Evolutionary conservation across 495 filamentous ascomycete species (phyloP).

Genomic region (Penicillium riverlandense): DNA sequence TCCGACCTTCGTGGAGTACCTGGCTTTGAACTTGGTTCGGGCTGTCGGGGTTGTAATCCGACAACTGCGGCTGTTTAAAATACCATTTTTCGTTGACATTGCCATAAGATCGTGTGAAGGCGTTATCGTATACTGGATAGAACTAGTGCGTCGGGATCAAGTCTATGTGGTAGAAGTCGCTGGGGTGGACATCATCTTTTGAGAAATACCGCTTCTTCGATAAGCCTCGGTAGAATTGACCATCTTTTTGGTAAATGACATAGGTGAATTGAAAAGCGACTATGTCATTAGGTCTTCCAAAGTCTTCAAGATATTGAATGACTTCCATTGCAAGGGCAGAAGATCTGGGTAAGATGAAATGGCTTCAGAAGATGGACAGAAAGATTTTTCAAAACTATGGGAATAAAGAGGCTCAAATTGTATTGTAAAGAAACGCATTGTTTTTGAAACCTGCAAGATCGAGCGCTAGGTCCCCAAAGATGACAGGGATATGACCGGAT

Average conservation of each 20-base stretch:
- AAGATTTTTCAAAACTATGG: too few species aligned
- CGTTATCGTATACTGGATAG: neutral
- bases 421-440: too few species aligned
- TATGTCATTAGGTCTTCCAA: neutral
- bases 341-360: neutral
- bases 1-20: neutral
- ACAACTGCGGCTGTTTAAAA: slow-evolving; percentile 5
- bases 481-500: neutral
- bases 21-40: slow-evolving; percentile 1
- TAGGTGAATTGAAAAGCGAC: neutral
- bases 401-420: too few species aligned
- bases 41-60: slow-evolving; percentile 1
- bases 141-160: neutral
- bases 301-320: slow-evolving; percentile 2
- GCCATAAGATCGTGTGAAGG: neutral
- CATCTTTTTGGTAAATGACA: neutral
- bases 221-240: neutral
- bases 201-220: neutral
- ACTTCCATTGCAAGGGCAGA: neutral
- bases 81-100: neutral
- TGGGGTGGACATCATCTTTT: neutral
- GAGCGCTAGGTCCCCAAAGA: neutral
- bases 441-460: too few species aligned
- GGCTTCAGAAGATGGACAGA: too few species aligned
- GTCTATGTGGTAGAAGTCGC: slow-evolving; percentile 1